Evolutionary conservation across 2,329 filamentous ascomycete species (phyloP), one percentile per base, ranked within the genome.

Genomic region (Cladosporium sp.): DNA sequence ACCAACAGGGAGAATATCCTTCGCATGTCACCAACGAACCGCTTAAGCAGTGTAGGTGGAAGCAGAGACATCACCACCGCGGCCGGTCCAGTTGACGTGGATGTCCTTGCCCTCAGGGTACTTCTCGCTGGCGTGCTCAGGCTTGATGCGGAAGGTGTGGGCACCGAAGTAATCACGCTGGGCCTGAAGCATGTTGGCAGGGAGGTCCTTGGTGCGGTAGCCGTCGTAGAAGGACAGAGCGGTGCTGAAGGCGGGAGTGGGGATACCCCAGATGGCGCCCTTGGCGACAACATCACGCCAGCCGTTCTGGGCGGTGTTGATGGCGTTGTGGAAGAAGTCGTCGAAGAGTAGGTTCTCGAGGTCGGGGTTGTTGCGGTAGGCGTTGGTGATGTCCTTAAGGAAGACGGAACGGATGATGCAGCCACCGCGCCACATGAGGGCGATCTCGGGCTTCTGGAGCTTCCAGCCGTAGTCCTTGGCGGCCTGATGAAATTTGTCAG

Each of bases 381-480:
- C 94, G 66, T 88, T 88, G 69, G 94, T 99, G 80, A 99, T 99
- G 77, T 99, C 93, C 87, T 97, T 97, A 66, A 99, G 82, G 91
- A 99, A 99, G 74, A 99, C 94, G 66, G 94, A 97, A 77, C 94
- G 93, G 81, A 99, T 99, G 71, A 99, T 99, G 85, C 94, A 99
- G 69, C 94, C 94, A 81, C 94, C 94, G 76, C 94, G 91, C 94
- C 94, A 99, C 94, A 99, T 99, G 74, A 99, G 89, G 69, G 94
- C 94, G 73, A 99, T 99, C 70, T 95, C 96, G 65, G 94, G 94
- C 89, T 97, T 97, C 89, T 99, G 97, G 69, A 99, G 88, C 85
- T 97, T 97, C 94, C 94, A 99, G 69, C 80, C 78, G 82, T 95
- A 99, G 77, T 97, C 90, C 78, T 88, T 91, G 77, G 93, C 94